These are phyloP conservation scores for Carex littledalei DNA, from an alignment of 176 grass and related monocot genomes.

Conservation along the genomic window DNA sequence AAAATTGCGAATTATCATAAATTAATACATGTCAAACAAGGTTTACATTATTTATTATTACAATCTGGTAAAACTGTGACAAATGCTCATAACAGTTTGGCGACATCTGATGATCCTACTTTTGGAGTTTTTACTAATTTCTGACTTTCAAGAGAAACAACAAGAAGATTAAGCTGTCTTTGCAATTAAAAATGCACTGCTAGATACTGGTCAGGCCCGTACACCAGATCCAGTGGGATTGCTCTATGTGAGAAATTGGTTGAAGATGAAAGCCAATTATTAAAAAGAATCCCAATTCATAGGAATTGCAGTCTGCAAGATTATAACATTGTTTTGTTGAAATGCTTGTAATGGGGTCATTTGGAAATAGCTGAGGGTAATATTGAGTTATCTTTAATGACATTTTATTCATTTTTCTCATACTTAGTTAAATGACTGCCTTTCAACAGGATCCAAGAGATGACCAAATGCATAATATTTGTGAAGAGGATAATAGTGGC, in stretches of 20 bases:
- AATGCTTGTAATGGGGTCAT: background rate
- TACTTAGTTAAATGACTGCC: slow-evolving; percentile 21
- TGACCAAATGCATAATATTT: slow-evolving; percentile 89
- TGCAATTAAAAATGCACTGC: background rate
- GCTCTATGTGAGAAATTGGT: background rate
- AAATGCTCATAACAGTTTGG: background rate
- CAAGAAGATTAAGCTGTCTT: background rate
- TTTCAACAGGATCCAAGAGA: slow-evolving; percentile 54
- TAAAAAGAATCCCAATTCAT: background rate
- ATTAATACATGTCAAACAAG: background rate
- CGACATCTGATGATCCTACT: background rate
- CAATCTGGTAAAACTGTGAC: background rate
- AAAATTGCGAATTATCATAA: background rate
- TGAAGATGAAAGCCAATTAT: background rate
- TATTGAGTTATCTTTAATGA: background rate
- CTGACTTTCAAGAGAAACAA: background rate
- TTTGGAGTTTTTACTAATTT: background rate
- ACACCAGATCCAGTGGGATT: background rate
- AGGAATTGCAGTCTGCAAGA: background rate
- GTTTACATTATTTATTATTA: background rate
- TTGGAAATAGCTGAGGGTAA: background rate
- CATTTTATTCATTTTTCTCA: slow-evolving; percentile 26
- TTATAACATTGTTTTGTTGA: background rate
- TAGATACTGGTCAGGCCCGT: background rate
- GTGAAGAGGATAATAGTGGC: slow-evolving; percentile 83